A percentile compares a stretch with the other conserved stretches of the same genome.
These are phyloP conservation scores for Myrica gale DNA, from an alignment of 306 rosid genomes.

Conservation along the genomic window DNA sequence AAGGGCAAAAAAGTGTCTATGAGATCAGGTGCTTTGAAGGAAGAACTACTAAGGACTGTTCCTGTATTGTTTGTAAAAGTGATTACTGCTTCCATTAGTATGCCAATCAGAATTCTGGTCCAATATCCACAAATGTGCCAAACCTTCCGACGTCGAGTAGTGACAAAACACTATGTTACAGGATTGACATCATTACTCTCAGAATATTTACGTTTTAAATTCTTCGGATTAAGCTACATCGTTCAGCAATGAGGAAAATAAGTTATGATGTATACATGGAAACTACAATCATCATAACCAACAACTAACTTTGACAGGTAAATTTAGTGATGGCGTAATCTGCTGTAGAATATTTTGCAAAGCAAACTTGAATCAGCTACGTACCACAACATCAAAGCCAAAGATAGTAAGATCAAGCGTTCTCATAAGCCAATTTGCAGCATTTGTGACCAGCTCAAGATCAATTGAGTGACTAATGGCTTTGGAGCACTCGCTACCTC, in stretches of 20 bases:
- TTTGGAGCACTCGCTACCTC: constrained; percentile 19
- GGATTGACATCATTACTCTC: background rate
- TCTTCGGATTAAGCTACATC: background rate
- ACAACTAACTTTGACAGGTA: background rate
- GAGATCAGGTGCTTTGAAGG: background rate
- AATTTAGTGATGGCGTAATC: background rate
- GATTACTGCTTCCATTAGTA: no score
- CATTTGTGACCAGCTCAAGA: constrained; percentile 51
- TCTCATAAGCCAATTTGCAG: constrained; percentile 70
- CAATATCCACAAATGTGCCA: no score
- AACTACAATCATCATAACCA: background rate
- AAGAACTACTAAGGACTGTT: no score
- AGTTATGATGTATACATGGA: background rate
- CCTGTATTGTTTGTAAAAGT: no score
- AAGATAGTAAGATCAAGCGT: constrained; percentile 69
- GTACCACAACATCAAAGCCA: constrained; percentile 86
- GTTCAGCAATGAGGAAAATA: background rate
- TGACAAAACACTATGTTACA: background rate
- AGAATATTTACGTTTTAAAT: background rate
- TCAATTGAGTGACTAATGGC: constrained; percentile 41
- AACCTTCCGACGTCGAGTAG: no score
- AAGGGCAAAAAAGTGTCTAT: background rate
- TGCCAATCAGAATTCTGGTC: no score
- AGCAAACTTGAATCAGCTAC: constrained; percentile 15
- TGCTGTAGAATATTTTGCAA: background rate